Evolutionary conservation across 352 stramenopile species (phyloP), one percentile per base, ranked within the genome.

Genomic region (Globisporangium cederbergense): DNA sequence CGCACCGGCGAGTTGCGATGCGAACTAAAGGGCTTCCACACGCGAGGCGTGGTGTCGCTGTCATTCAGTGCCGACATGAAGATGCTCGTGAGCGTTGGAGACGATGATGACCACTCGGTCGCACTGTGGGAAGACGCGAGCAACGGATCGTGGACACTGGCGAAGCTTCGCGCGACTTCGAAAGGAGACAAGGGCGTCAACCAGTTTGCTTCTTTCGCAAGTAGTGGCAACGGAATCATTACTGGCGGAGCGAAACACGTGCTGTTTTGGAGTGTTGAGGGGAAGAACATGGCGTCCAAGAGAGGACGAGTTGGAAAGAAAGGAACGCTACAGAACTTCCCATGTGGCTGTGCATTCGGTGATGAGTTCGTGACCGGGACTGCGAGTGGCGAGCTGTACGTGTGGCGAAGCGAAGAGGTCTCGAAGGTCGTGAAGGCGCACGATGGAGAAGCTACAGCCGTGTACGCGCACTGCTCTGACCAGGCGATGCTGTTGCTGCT

Each of bases 31-130:
- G 81, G 82, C 0, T 84, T 87, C 45, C 86, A 96, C 58, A 42
- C 79, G 3, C 82, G 87, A 10, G 86, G 87, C 3, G 83, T 97
- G 0, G 51, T 92, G 9, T 83, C 79, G 14, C 54, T 96, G 53
- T 75, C 80, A 2, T 96, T 96, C 34, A 89, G 71, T 7, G 42
- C 46, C 11, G 80, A 89, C 65, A 66, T 78, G 11, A 86, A 77
- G 3, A 73, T 76, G 30, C 42, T 96, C 2, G 74, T 88, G n/a
- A 90, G 76, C 9, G 71, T 93, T 2, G 89, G 87, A 4, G 76
- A 89, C 11, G 89, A 96, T 42, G 86, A 93, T 53, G 85, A 96
- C 58, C 89, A 95, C 54, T 93, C 74, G 3, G 51, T 96, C 1
- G 86, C 83, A 11, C 64, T 97, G 9, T 96, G 89, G 81, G 74